phyloP scores from a whole-genome alignment of 2,329 filamentous ascomycete genomes.

The Coniochaeta sp. region DNA sequence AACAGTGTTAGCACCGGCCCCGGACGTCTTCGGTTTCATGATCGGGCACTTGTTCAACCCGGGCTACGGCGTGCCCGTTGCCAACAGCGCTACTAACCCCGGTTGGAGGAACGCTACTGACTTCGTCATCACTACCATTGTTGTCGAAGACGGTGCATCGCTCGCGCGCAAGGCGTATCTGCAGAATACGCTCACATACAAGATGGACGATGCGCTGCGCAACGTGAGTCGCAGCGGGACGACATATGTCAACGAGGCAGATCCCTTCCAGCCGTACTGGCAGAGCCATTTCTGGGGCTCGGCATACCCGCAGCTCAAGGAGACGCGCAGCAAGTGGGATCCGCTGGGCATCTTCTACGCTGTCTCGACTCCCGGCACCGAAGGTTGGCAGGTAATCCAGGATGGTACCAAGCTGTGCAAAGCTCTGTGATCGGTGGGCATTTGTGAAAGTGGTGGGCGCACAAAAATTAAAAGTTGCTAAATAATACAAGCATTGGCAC shows the following conservation, averaged over 20 bases:
- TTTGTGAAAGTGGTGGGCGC: not conserved
- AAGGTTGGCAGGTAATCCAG: conserved; percentile 32
- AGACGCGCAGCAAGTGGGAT: conserved; percentile 36
- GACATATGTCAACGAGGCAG: conserved; percentile 36
- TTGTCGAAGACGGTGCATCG: conserved; percentile 27
- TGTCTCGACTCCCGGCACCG: conserved; percentile 33
- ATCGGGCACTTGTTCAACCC: conserved; percentile 30
- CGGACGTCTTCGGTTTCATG: conserved; percentile 21
- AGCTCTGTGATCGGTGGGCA: conserved; percentile 9
- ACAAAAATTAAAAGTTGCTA: not conserved
- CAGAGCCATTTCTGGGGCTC: conserved; percentile 30
- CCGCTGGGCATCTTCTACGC: conserved; percentile 33
- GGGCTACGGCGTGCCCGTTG: conserved; percentile 23
- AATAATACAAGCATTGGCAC: not conserved
- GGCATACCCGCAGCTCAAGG: conserved; percentile 24
- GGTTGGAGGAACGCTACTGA: conserved; percentile 25
- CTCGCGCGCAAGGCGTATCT: conserved; percentile 32
- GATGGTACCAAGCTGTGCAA: conserved; percentile 32
- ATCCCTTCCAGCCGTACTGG: conserved; percentile 24
- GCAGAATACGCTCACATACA: conserved; percentile 29
- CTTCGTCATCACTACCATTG: conserved; percentile 25
- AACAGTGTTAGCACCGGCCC: conserved; percentile 13
- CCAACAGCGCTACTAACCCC: conserved; percentile 31
- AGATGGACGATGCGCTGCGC: conserved; percentile 26
- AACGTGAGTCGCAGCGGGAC: conserved; percentile 28